Conservation (phyloP, 345 rosid species). For the Mercurialis annua region DNA sequence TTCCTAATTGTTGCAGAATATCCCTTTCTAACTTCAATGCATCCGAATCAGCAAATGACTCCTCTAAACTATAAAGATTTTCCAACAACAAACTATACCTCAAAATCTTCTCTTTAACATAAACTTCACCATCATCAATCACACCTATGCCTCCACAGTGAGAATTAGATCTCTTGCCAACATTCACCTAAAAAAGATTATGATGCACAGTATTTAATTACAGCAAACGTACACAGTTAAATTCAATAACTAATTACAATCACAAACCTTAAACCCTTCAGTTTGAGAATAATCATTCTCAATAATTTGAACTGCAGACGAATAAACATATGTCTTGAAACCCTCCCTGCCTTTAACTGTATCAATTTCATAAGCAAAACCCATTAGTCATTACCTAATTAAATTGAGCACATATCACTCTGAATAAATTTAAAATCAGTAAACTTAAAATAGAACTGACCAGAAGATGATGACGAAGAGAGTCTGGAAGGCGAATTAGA, state of each 20-base stretch:
- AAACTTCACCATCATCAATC: constrained; percentile 10
- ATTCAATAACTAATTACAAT: background rate
- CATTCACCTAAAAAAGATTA: constrained; percentile 32
- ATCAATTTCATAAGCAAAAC: constrained; percentile 9
- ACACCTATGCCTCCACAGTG: constrained; percentile 9
- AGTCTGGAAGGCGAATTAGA: constrained; percentile 30
- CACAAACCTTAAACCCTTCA: constrained; percentile 41
- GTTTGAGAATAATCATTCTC: constrained; percentile 32
- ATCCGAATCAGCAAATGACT: constrained; percentile 47
- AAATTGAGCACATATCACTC: background rate
- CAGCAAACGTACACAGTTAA: background rate
- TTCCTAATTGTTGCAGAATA: constrained; percentile 56
- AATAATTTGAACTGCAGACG: constrained; percentile 36
- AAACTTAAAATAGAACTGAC: constrained; percentile 21
- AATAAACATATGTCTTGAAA: constrained; percentile 30
- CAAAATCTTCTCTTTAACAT: constrained; percentile 20
- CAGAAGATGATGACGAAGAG: constrained; percentile 33
- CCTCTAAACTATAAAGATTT: constrained; percentile 62
- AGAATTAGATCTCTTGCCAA: constrained; percentile 28
- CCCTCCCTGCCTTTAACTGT: constrained; percentile 50
- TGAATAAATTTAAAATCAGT: too few relatives aligned
- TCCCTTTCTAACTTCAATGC: constrained; percentile 52
- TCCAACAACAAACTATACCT: constrained; percentile 52
- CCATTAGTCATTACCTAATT: background rate
- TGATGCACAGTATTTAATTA: constrained; percentile 1